Evolutionary conservation across 768 basidiomycete species (phyloP).

Genomic region (Auricularia sp.): DNA sequence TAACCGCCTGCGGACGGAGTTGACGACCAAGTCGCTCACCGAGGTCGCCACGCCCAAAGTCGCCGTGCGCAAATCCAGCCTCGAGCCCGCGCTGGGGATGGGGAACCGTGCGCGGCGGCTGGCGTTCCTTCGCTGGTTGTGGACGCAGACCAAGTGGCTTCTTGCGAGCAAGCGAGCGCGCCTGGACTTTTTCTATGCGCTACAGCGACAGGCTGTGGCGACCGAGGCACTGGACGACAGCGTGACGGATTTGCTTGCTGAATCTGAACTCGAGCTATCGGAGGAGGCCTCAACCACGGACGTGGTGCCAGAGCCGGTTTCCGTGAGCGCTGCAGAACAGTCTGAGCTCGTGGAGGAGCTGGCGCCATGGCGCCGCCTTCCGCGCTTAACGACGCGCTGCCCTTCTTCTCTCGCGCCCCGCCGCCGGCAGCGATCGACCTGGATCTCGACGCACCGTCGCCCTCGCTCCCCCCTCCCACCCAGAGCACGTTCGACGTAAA

Average conservation of each 20-base stretch:
- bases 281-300: too few species aligned
- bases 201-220: neutral
- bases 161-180: neutral
- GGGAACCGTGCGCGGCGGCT: conserved; percentile 50
- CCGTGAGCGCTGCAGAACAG: too few species aligned
- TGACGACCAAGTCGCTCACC: conserved; percentile 18
- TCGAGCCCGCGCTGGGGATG: conserved; percentile 48
- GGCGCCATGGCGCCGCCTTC: neutral
- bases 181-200: neutral
- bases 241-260: neutral
- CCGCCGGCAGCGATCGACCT: conserved; percentile 19
- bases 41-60: conserved; percentile 41
- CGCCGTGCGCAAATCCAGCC: conserved; percentile 41
- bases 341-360: neutral
- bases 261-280: too few species aligned
- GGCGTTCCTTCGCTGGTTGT: conserved; percentile 52
- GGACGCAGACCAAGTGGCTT: conserved; percentile 27
- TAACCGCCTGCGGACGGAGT: conserved; percentile 28
- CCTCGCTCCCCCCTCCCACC: conserved; percentile 10
- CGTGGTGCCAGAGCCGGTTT: too few species aligned
- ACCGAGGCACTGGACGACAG: neutral
- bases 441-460: conserved; percentile 20
- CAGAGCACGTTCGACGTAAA: conserved; percentile 40
- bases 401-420: neutral
- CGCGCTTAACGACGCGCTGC: neutral